Evolutionary conservation across 202 grass and related monocot genomes (phyloP).

Genomic region (Setaria italica): DNA sequence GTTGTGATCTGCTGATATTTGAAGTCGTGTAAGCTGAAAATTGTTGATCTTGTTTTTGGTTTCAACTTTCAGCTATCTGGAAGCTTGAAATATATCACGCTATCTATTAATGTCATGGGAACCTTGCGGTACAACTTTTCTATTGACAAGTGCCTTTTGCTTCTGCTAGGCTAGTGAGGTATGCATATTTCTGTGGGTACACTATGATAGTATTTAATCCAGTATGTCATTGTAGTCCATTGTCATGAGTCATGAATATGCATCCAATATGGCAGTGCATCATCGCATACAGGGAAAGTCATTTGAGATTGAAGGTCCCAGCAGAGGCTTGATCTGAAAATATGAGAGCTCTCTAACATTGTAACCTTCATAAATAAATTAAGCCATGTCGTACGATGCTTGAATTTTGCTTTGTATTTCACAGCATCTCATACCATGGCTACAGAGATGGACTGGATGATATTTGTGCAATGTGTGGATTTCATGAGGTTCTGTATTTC

Average conservation of each 20-base stretch:
- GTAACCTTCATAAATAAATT: conserved; percentile 43
- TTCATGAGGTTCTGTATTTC: neutral
- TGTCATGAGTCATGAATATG: too few relatives aligned
- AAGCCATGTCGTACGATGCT: conserved; percentile 45
- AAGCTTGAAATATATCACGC: conserved; percentile 43
- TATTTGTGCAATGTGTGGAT: neutral
- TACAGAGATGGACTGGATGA: neutral
- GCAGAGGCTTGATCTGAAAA: conserved; percentile 45
- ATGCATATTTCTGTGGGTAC: neutral
- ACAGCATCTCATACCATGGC: conserved; percentile 43
- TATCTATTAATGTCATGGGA: conserved; percentile 36
- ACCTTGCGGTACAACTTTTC: conserved; percentile 9
- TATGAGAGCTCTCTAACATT: conserved; percentile 42
- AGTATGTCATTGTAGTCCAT: neutral
- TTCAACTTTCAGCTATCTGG: conserved; percentile 48
- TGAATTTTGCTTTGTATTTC: conserved; percentile 28
- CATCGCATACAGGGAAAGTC: neutral
- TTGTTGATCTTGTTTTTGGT: conserved; percentile 41
- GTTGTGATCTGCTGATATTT: conserved; percentile 39
- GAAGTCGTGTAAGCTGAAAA: conserved; percentile 40
- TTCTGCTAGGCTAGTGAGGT: neutral
- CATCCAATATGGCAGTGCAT: neutral
- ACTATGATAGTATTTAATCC: neutral
- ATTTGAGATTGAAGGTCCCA: conserved; percentile 46
- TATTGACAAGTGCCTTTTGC: neutral